phyloP scores from a whole-genome alignment of 148 eudicot genomes.

The Fagopyrum tataricum region DNA sequence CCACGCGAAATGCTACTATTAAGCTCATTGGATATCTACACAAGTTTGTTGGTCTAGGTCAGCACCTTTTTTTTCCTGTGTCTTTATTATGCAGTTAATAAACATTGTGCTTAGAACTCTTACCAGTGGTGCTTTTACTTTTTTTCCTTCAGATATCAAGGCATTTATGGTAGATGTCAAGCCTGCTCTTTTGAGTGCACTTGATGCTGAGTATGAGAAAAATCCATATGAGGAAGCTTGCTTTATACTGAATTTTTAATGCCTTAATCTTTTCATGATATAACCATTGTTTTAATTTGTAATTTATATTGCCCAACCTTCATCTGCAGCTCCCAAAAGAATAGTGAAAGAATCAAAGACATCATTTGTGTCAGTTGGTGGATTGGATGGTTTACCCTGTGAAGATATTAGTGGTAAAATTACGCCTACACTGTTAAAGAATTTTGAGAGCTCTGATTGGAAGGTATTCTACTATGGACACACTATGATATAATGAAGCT shows the following conservation, averaged over 20 bases:
- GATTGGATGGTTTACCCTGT: constrained; percentile 84
- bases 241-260: not conserved
- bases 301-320: constrained; percentile 40
- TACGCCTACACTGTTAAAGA: constrained; percentile 74
- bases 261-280: not conserved
- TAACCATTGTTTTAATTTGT: not conserved
- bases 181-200: constrained; percentile 98
- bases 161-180: constrained; percentile 88
- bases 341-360: constrained; percentile 59
- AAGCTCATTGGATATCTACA: constrained; percentile 89
- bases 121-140: not conserved
- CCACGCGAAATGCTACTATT: constrained; percentile 92
- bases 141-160: constrained; percentile 62
- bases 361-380: constrained; percentile 54
- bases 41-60: constrained; percentile 97
- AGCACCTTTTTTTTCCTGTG: constrained; percentile 8
- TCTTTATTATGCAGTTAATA: not conserved
- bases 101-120: not conserved
- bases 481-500: not conserved
- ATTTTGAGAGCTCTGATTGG: constrained; percentile 97
- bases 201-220: constrained; percentile 98
- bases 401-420: constrained; percentile 96
- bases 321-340: constrained; percentile 81
- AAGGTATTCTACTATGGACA: constrained; percentile 46
- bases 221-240: constrained; percentile 81